Evolutionary conservation across 257 asterid species (phyloP), one percentile per base, ranked within the genome.

Genomic region (Nicotiana sylvestris): DNA sequence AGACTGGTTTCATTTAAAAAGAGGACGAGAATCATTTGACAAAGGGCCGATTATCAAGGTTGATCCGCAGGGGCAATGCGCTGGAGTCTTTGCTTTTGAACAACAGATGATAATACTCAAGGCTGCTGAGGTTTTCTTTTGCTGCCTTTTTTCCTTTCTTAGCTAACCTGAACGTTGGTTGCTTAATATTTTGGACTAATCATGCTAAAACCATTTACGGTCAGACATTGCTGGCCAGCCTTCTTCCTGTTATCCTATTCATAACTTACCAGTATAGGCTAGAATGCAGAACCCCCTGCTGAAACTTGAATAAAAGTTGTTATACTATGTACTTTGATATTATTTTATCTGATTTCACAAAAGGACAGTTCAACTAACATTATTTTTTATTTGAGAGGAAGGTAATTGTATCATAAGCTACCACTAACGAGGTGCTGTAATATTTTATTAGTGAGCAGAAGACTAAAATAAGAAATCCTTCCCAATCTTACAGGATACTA

Each of bases 1-100:
- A 57, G 95, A 96, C 56, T 96, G 99, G 99, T 76, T 89, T 81
- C 90, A 94, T 86, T 78, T 96, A 88, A 93, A 90, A 90, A 93
- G 97, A 91, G 99, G 99, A 81, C 88, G 95, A 85, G 97, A 94
- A 90, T 85, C 86, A 85, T 96, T 94, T 87, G 85, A 93, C 56
- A 89, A 91, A 87, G 99, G 99, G 60, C 98, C 98, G 18, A 76
- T 89, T 60, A 93, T 94, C 81, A 94, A 92, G 88, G 98, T 91
- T 90, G 99, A 96, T 79, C 97, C 98, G 32, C 91, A 91, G 70
- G 99, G 99, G 66, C 90, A 98, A 88, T 96, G 98, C 87, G 96
- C 98, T 66, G 94, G 93, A 7, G 95, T 91, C 86, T 97, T 94
- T 88, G 93, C 89, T 70, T 93, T 90, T 81, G 98, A 95, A 77